Evolutionary conservation across 305 asterid genomes (phyloP), one percentile per base, ranked within the genome.

Genomic region (Solanum hybrid): DNA sequence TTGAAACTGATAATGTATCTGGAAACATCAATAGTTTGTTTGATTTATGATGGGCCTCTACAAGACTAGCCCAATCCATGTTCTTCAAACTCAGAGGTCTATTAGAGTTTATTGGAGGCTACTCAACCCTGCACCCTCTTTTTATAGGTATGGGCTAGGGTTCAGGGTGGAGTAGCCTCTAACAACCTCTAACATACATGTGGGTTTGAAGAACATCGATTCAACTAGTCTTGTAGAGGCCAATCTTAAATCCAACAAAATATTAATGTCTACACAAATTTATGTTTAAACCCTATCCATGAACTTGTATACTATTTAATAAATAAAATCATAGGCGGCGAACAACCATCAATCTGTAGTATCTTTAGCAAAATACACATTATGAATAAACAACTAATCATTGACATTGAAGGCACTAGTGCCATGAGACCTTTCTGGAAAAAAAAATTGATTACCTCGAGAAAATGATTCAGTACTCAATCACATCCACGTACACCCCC

Each of bases 381-480:
- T 94, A 92, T 92, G 87, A 90, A 93, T 89, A 95, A 95, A 68
- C 96, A 95, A 92, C 90, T 97, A 95, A 95, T 96, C 92, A 92
- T 97, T 38, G 98, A 91, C 61, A 95, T 97, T 11, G 99, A 97
- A 95, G 99, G 98, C 92, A 96, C 99, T n/a, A 99, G 98, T 85
- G 96, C 99, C 89, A 70, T 94, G 45, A 98, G 98, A 7, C 98
- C 98, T 5, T 93, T 83, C 91, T 97, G 99, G 99, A 86, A 91
- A 77, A 94, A 95, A 83, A 93, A 89, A 41, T 97, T 38, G 98
- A 96, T 90, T 96, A 96, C 91, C 98, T 97, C 89, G 96, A 95
- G 29, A 96, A 97, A 89, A 94, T 94, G 83, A 92, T 97, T 57
- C 91, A 98, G 99, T 81, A 81, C 34, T 51, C 68, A 13, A 95